phyloP scores from a whole-genome alignment of 1,139 yeast genomes.

The Blastobotrys buckinghamii region DNA sequence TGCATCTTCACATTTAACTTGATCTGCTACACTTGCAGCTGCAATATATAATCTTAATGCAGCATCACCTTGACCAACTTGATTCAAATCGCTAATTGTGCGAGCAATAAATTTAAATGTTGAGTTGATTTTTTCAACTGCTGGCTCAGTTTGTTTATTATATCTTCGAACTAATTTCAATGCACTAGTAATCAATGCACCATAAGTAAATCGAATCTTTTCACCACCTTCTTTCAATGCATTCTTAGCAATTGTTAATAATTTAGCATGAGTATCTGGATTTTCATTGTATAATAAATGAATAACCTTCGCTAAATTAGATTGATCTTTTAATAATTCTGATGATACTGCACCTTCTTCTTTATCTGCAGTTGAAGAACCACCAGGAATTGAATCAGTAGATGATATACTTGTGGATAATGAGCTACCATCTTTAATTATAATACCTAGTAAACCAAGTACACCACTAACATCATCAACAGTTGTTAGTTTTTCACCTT shows the following conservation, averaged over 20 bases:
- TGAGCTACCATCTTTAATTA: slow-evolving; percentile 28
- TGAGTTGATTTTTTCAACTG: slow-evolving; percentile 38
- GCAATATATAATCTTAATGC: slow-evolving; percentile 43
- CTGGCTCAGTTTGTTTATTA: slow-evolving; percentile 24
- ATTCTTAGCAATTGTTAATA: slow-evolving; percentile 52
- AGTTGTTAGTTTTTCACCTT: slow-evolving; percentile 24
- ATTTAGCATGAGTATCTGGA: slow-evolving; percentile 47
- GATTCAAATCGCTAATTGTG: slow-evolving; percentile 61
- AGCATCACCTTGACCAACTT: slow-evolving; percentile 46
- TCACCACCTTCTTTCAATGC: slow-evolving; percentile 50
- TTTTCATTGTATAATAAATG: slow-evolving; percentile 52
- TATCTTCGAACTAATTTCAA: slow-evolving; percentile 53
- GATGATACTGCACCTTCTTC: slow-evolving; percentile 11
- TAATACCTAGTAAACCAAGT: slow-evolving; percentile 35
- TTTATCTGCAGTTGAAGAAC: slow-evolving; percentile 12
- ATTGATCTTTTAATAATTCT: slow-evolving; percentile 46
- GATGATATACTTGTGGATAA: slow-evolving; percentile 11
- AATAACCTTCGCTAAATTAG: slow-evolving; percentile 63
- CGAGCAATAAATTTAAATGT: slow-evolving; percentile 72
- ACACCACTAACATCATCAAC: slow-evolving; percentile 35
- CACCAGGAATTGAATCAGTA: slow-evolving; percentile 19
- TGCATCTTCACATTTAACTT: slow-evolving; percentile 53
- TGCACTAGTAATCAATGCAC: slow-evolving; percentile 60
- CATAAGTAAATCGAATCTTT: slow-evolving; percentile 61
- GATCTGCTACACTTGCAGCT: slow-evolving; percentile 66